Base-by-base conservation (phyloP, 208 protist genomes). In the Crithidia expoeki region DNA sequence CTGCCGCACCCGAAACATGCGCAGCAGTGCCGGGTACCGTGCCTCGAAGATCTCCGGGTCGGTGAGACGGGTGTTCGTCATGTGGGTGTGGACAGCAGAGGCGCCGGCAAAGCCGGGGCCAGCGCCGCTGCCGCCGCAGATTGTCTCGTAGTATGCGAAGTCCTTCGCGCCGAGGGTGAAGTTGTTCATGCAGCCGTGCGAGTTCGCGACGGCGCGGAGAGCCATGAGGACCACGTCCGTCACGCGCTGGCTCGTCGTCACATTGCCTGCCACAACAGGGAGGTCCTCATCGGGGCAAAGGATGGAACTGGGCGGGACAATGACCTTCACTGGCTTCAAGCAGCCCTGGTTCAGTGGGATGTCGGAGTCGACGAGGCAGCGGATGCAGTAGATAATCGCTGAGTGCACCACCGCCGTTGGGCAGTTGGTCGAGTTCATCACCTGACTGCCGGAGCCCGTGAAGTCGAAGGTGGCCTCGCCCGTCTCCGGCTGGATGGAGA, bases 1-100 rank as follows among this genome's bases (percentile, higher is more conserved):
- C 16, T 72, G 50, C 21, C 98, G 80, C 28, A 98, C 80, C 28
- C 44, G 47, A 62, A 98, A 99, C 25, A 69, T 44, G 12, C 81
- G 67, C 9, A 99, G 80, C 25, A 98, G 50, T 0, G 98, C 90
- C 2, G 98, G 98, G 73, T 98, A 99, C 46, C 92, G 85, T 27
- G 85, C 71, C 77, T 98, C 97, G 40, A 98, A 73, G 14, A 98
- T 95, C 67, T 98, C 95, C 5, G 91, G 88, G 68, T 97, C 94
- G 4, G 97, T 99, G 47, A 98, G 96, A 47, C 97, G 74, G 40
- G 97, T 98, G 74, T 99, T 99, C 38, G 97, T 99, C 97, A 99
- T 99, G 80, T 99, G 97, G 25, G 93, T 98, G 76, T 99, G 97
- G 34, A 98, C 96, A 51, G 82, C 93, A 2, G 74, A 84, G 10